phyloP scores from a whole-genome alignment of 257 asterid genomes.

The Rubia yunnanensis region DNA sequence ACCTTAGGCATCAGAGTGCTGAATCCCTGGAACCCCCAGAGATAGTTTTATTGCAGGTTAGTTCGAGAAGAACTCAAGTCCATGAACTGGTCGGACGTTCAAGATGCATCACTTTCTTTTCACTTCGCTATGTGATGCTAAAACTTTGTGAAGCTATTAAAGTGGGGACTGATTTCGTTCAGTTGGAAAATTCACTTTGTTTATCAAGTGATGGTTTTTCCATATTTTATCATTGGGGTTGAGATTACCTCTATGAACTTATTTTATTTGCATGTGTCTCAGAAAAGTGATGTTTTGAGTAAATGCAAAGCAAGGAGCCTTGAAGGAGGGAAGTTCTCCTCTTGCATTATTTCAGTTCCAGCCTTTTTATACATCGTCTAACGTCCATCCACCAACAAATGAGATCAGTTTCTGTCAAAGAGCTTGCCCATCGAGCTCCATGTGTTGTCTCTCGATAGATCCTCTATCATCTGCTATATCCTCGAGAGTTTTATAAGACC shows the following conservation, averaged over 20 bases:
- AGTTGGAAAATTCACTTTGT: not conserved
- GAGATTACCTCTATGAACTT: not conserved
- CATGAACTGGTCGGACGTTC: too few species aligned
- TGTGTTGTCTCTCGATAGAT: too few species aligned
- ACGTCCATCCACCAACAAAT: too few species aligned
- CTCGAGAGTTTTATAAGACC: too few species aligned
- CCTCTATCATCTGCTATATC: too few species aligned
- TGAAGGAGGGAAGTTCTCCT: constrained; percentile 93
- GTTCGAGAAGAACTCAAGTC: too few species aligned
- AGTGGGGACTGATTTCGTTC: not conserved
- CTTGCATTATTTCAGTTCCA: constrained; percentile 93
- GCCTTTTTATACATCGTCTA: too few species aligned
- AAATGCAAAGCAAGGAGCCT: constrained; percentile 97
- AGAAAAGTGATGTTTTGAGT: constrained; percentile 99
- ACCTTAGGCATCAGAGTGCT: too few species aligned
- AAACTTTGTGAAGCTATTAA: not conserved
- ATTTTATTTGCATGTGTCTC: constrained; percentile 20
- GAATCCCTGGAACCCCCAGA: too few species aligned
- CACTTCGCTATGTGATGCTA: not conserved
- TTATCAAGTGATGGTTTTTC: not conserved
- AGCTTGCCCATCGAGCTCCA: too few species aligned
- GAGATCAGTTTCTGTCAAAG: too few species aligned
- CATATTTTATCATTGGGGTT: not conserved
- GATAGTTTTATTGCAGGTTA: too few species aligned
- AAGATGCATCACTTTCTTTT: not conserved